Evolutionary conservation across 164 flowering plant species (phyloP).

Genomic region (Aristolochia contorta): DNA sequence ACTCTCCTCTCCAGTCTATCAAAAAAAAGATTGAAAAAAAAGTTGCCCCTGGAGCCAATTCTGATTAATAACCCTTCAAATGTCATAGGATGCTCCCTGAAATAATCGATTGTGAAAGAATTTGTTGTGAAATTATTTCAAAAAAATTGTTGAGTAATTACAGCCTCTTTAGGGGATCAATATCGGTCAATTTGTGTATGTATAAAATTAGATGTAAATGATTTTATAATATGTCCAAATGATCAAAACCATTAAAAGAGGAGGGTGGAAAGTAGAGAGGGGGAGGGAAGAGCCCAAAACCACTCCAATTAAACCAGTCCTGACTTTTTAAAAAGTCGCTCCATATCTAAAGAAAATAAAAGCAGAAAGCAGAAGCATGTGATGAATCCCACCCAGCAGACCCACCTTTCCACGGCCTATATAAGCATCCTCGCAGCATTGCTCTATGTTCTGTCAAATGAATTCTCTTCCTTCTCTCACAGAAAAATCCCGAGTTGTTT

Average conservation of each 20-base stretch:
- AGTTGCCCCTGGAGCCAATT: too few species aligned
- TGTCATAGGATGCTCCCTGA: too few species aligned
- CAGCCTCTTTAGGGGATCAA: background rate
- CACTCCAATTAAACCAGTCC: conserved; percentile 9
- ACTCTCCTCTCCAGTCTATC: too few species aligned
- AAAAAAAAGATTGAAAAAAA: too few species aligned
- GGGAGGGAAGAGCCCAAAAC: background rate
- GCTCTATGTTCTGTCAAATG: conserved; percentile 33
- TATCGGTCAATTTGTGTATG: background rate
- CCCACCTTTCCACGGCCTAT: conserved; percentile 18
- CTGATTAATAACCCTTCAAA: too few species aligned
- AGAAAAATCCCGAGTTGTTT: conserved; percentile 1
- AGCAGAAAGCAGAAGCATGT: conserved; percentile 10
- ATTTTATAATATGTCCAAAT: background rate
- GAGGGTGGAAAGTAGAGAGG: conserved; percentile 13
- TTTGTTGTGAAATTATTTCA: too few species aligned
- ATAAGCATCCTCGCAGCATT: conserved; percentile 21
- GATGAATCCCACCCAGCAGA: conserved; percentile 11
- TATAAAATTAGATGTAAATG: background rate
- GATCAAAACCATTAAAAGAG: conserved; percentile 17
- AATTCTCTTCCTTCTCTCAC: conserved; percentile 9
- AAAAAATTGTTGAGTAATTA: too few species aligned
- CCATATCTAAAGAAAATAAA: conserved; percentile 1
- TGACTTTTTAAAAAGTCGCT: conserved; percentile 24
- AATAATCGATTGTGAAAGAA: too few species aligned